Evolutionary conservation across 1,284 basidiomycete genomes (phyloP).

Genomic region (Schizophyllum commune): DNA sequence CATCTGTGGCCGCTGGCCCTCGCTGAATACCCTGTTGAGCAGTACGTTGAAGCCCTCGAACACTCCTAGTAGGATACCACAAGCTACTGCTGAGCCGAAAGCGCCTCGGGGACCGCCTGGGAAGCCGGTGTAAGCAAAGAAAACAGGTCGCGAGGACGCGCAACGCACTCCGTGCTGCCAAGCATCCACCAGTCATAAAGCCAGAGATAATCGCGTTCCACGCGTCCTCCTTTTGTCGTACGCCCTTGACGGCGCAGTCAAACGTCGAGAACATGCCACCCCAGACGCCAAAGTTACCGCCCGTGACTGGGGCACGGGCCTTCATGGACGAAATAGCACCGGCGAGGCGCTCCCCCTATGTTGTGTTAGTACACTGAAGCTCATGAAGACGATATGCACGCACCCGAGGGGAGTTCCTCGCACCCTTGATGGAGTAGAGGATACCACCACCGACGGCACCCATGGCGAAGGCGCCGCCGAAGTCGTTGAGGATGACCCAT

Average conservation of each 20-base stretch:
- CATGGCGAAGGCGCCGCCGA: slow-evolving; percentile 95
- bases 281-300: slow-evolving; percentile 98
- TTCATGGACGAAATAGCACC: slow-evolving; percentile 97
- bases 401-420: slow-evolving; percentile 91
- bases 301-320: slow-evolving; percentile 95
- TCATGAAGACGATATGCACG: slow-evolving; percentile 21
- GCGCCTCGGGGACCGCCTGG: slow-evolving; percentile 89
- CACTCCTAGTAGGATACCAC: slow-evolving; percentile 94
- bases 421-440: slow-evolving; percentile 99
- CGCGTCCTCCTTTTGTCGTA: slow-evolving; percentile 97
- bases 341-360: slow-evolving; percentile 85
- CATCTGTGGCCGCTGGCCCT: slow-evolving; percentile 72
- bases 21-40: slow-evolving; percentile 76
- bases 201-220: slow-evolving; percentile 99
- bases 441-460: slow-evolving; percentile 94
- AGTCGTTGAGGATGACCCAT: slow-evolving; percentile 98
- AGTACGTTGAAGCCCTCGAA: slow-evolving; percentile 94
- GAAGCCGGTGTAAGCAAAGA: slow-evolving; percentile 1
- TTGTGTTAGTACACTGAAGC: not conserved
- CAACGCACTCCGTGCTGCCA: slow-evolving; percentile 87
- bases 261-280: slow-evolving; percentile 97
- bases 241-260: slow-evolving; percentile 96
- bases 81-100: slow-evolving; percentile 87
- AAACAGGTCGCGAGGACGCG: not conserved
- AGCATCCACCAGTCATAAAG: slow-evolving; percentile 95